phyloP scores from a whole-genome alignment of 768 basidiomycete genomes.

The Clathrus columnatus region DNA sequence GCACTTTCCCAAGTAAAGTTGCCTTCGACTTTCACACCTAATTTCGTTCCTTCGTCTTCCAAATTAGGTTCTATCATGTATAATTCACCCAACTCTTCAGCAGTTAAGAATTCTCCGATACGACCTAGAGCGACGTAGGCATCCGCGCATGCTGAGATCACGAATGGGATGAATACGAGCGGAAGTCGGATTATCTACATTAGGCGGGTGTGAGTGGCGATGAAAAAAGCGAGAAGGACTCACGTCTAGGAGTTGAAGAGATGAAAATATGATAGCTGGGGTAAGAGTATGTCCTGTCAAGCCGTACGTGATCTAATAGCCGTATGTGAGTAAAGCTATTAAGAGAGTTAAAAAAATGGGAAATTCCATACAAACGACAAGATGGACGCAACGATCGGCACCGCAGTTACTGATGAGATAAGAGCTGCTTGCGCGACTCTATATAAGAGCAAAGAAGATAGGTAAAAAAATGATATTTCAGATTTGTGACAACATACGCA shows the following conservation, averaged over 20 bases:
- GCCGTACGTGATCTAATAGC: conserved; percentile 49
- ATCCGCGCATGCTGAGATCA: conserved; percentile 39
- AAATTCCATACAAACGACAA: conserved; percentile 38
- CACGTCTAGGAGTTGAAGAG: conserved; percentile 53
- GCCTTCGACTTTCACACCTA: conserved; percentile 40
- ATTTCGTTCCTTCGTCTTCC: conserved; percentile 14
- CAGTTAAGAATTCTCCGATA: conserved; percentile 39
- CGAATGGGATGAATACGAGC: conserved; percentile 47
- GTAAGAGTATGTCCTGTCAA: conserved; percentile 46
- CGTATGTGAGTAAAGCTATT: neutral
- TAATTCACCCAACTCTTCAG: conserved; percentile 45
- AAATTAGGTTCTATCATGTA: conserved; percentile 33
- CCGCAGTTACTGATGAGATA: conserved; percentile 37
- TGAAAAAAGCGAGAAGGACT: conserved; percentile 10
- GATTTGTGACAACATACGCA: conserved; percentile 24
- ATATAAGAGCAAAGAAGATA: conserved; percentile 5
- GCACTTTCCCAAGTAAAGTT: conserved; percentile 43
- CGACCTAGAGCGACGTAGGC: conserved; percentile 42
- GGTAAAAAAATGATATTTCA: neutral
- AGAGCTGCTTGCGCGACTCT: conserved; percentile 25
- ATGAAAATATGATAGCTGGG: conserved; percentile 46
- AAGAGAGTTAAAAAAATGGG: neutral
- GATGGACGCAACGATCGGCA: conserved; percentile 44
- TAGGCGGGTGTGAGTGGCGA: neutral
- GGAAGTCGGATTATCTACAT: conserved; percentile 49